phyloP scores from a whole-genome alignment of 345 rosid genomes.

The Populus alba region DNA sequence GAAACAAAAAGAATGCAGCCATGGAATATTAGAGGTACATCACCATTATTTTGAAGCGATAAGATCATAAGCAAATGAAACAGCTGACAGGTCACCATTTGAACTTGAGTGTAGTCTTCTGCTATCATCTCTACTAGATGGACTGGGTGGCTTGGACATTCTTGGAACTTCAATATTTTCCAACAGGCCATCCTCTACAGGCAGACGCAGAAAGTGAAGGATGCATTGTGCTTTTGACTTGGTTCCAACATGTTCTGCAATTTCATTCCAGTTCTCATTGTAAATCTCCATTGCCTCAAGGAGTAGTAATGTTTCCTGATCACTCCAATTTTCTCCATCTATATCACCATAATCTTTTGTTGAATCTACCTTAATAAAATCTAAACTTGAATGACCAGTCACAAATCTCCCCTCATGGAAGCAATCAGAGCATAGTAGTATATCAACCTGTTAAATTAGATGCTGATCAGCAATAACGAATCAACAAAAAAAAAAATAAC shows the following conservation, averaged over 20 bases:
- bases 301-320: slow-evolving; percentile 83
- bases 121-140: slow-evolving; percentile 51
- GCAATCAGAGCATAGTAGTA: slow-evolving; percentile 68
- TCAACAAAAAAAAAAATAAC: not conserved
- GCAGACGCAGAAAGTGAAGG: slow-evolving; percentile 85
- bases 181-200: slow-evolving; percentile 80
- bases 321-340: slow-evolving; percentile 88
- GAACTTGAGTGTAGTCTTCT: slow-evolving; percentile 39
- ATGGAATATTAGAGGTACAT: slow-evolving; percentile 3
- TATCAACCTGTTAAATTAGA: slow-evolving; percentile 64
- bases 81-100: slow-evolving; percentile 62
- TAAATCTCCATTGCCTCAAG: slow-evolving; percentile 92
- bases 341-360: slow-evolving; percentile 58
- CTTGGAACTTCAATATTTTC: slow-evolving; percentile 81
- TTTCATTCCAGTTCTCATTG: slow-evolving; percentile 82
- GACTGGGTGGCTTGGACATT: slow-evolving; percentile 31
- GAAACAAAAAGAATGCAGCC: slow-evolving; percentile 9
- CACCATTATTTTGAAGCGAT: slow-evolving; percentile 3
- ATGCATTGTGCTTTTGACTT: slow-evolving; percentile 97
- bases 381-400: slow-evolving; percentile 81
- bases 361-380: slow-evolving; percentile 72
- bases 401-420: slow-evolving; percentile 87
- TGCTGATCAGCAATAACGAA: slow-evolving; percentile 14
- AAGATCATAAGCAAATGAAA: slow-evolving; percentile 17
- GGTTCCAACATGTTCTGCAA: slow-evolving; percentile 90